Evolutionary conservation across 805 yeast genomes (phyloP), one percentile per base, ranked within the genome.

Genomic region (Teunomyces kruisii): DNA sequence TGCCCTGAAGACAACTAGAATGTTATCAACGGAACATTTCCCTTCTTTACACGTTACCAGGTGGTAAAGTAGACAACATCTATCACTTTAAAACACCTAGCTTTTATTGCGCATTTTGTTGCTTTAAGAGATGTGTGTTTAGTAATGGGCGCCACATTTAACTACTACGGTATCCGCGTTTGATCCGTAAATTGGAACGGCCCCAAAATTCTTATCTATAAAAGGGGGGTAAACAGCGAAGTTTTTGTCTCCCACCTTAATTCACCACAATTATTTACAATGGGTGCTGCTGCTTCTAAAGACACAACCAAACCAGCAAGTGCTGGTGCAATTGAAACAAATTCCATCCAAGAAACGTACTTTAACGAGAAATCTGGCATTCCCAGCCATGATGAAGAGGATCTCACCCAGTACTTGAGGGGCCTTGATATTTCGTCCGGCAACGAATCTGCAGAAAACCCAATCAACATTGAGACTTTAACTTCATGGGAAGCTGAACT

Each of bases 401-500:
- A 15, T 30, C 19, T 39, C 32, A 13, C 40, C 8, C 31, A 26
- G 26, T 44, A 52, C 32, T 52, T 60, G 41, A 44, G 50, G 26
- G 52, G 54, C 8, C 38, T 60, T 14, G 47, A 50, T 27, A 24
- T 22, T 6, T 17, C 26, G 13, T 16, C 19, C 16, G 45, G 32
- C 22, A 41, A 27, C 9, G 16, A 37, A 27, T 13, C 46, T 10
- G 32, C 40, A 4, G 41, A 28, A 7, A 54, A 56, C 33, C 54
- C 79, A 12, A 58, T 46, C 31, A 42, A 27, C 14, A 17, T 31
- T 9, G 42, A 42, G 3, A 33, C 49, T 1, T 46, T 50, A 28
- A 17, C 44, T 13, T 22, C 48, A 3, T 81, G 85, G 85, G 76
- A 78, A 51, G 45, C 61, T 1, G 68, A 67, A 1, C 64, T 81